Conservation (phyloP, 1,139 yeast species). For the Schwanniomyces etchellsii region DNA sequence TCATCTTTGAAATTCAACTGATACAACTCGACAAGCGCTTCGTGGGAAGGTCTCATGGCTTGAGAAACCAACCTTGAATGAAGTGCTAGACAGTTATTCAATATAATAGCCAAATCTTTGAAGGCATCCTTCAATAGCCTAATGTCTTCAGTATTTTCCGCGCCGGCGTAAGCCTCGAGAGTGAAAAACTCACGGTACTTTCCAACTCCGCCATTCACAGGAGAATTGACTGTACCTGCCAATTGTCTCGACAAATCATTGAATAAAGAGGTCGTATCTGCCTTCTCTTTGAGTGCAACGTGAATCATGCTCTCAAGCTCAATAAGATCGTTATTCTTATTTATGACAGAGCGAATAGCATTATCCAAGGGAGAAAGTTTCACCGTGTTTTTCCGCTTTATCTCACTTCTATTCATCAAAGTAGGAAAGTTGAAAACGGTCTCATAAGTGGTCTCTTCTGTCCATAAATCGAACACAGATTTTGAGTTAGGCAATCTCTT, state of each 20-base stretch:
- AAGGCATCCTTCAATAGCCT: conserved; percentile 53
- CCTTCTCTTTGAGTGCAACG: conserved; percentile 50
- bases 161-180: conserved; percentile 31
- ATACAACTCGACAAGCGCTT: conserved; percentile 58
- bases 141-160: conserved; percentile 24
- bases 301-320: conserved; percentile 63
- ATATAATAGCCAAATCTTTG: conserved; percentile 60
- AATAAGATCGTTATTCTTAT: conserved; percentile 67
- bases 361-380: conserved; percentile 82
- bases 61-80: conserved; percentile 66
- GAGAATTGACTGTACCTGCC: conserved; percentile 87
- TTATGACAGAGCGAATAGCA: conserved; percentile 63
- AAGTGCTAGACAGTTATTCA: conserved; percentile 61
- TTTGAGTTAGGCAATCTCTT: conserved; percentile 73
- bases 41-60: conserved; percentile 57
- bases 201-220: conserved; percentile 89
- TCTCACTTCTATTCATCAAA: conserved; percentile 78
- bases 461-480: conserved; percentile 76
- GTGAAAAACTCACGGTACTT: conserved; percentile 70
- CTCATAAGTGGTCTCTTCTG: conserved; percentile 78
- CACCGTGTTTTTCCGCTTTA: conserved; percentile 45
- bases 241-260: conserved; percentile 71
- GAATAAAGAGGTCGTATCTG: conserved; percentile 46
- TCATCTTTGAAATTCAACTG: conserved; percentile 66
- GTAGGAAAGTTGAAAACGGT: conserved; percentile 81